Base-by-base conservation (phyloP, 2,329 filamentous ascomycete species). In the Kalmusia sp. region DNA sequence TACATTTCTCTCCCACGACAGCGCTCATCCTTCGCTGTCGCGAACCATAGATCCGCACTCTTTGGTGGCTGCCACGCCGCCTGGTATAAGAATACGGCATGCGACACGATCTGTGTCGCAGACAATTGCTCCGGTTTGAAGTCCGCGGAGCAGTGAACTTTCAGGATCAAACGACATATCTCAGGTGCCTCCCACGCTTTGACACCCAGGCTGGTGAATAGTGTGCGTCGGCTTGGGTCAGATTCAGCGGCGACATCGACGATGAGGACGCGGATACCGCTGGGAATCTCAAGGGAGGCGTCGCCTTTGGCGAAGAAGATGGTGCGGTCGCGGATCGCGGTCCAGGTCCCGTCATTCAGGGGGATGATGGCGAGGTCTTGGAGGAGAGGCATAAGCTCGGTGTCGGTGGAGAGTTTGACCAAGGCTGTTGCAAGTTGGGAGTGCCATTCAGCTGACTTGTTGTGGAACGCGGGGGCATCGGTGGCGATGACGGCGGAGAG, bases 31-130 rank as follows among this genome's bases (percentile, higher is more conserved):
- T 37, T 31, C 4, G 33, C 39, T 4, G 52, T 54, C 5, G 39
- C 46, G 15, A 54, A 44, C 52, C 52, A 54, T 3, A 54, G 34
- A 22, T 50, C 39, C 8, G 25, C 30, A n/a, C 15, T 35, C 14
- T 45, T 35, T 3, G 31, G 31, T 4, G 30, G 27, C 15, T 40
- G 22, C 52, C 52, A 54, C 2, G 30, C 31, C 6, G 52, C 52
- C 40, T 47, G 11, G 41, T 39, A 54, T 8, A 54, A 35, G 19
- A 54, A 54, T 3, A 46, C 33, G 4, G 47, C 47, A 19, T 54
- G 52, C 1, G 52, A 54, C 12, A 54, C 15, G 15, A 54, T 33
- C 2, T 54, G 27, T 3, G 15, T 14, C 9, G 24, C 14, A n/a
- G 15, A 19, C 33, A 50, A 27, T 2, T 17, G 3, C 17, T 50